A percentile compares a stretch with the other conserved stretches of the same genome.
Conservation (phyloP, 2,329 filamentous ascomycete genomes). For the Cytospora leucostoma region DNA sequence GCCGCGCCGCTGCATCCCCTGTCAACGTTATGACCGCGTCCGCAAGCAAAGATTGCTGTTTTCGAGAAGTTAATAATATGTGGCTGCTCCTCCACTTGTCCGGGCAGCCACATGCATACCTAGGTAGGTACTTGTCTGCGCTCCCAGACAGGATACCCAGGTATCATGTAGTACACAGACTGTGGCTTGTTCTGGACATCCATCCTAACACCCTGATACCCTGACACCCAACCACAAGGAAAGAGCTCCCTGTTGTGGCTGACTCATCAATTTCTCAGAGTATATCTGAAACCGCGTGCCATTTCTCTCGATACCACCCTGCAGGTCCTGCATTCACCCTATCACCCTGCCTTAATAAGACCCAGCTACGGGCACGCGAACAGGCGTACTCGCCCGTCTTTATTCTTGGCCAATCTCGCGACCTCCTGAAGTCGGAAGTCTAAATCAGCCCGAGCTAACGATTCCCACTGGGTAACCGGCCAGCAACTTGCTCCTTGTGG, state of each 20-base stretch:
- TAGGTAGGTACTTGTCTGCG: background rate
- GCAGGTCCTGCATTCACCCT: constrained; percentile 19
- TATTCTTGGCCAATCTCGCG: background rate
- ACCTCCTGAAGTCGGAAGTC: background rate
- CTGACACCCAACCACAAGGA: constrained; percentile 16
- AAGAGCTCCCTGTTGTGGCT: constrained; percentile 9
- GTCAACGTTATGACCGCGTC: constrained; percentile 2
- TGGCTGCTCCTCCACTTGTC: constrained; percentile 1
- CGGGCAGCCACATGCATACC: background rate
- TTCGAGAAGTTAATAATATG: no score
- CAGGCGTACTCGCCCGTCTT: background rate
- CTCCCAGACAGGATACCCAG: background rate
- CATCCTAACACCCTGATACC: constrained; percentile 4
- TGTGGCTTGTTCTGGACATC: constrained; percentile 5
- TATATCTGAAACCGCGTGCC: constrained; percentile 28
- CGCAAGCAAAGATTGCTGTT: no score
- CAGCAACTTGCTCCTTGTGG: background rate
- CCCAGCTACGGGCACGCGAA: constrained; percentile 4
- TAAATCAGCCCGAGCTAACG: background rate
- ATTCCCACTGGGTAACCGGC: background rate
- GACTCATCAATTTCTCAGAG: constrained; percentile 18
- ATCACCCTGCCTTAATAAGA: background rate
- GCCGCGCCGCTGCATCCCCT: constrained; percentile 12
- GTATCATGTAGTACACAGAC: no score
- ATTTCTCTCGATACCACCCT: constrained; percentile 26